These are phyloP conservation scores for Quercus cerris DNA, from an alignment of 306 rosid genomes.

Conservation along the genomic window DNA sequence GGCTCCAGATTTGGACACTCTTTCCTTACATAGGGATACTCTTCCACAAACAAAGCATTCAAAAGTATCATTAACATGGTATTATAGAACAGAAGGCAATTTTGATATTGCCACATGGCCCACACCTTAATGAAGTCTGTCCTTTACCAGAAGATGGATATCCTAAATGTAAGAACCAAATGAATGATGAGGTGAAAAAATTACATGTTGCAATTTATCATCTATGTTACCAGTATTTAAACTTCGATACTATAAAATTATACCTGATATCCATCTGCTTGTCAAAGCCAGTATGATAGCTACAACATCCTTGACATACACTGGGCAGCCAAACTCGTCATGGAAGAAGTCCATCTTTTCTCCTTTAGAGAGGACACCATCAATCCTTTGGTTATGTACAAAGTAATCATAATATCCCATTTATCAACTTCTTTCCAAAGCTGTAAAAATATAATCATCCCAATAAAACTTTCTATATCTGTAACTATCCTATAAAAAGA, in stretches of 20 bases:
- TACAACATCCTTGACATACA: constrained; percentile 79
- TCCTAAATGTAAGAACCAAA: background rate
- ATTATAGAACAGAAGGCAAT: background rate
- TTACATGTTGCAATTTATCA: background rate
- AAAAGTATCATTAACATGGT: too few relatives aligned
- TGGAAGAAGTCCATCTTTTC: constrained; percentile 57
- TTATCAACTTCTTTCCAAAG: background rate
- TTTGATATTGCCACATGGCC: background rate
- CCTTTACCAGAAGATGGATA: background rate
- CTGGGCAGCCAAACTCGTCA: constrained; percentile 85
- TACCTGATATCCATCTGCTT: constrained; percentile 75
- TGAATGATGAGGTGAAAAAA: background rate
- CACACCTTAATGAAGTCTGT: background rate
- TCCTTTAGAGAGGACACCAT: constrained; percentile 66
- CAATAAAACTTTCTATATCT: background rate
- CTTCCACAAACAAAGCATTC: background rate
- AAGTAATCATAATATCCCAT: constrained; percentile 19
- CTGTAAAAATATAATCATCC: background rate
- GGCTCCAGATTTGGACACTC: too few relatives aligned
- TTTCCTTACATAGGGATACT: too few relatives aligned
- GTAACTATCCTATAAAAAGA: background rate
- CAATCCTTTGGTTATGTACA: constrained; percentile 29
- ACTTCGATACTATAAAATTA: constrained; percentile 14
- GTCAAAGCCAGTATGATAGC: constrained; percentile 52
- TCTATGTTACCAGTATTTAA: background rate